phyloP scores from a whole-genome alignment of 148 eudicot species.

The Nyssa sinensis region DNA sequence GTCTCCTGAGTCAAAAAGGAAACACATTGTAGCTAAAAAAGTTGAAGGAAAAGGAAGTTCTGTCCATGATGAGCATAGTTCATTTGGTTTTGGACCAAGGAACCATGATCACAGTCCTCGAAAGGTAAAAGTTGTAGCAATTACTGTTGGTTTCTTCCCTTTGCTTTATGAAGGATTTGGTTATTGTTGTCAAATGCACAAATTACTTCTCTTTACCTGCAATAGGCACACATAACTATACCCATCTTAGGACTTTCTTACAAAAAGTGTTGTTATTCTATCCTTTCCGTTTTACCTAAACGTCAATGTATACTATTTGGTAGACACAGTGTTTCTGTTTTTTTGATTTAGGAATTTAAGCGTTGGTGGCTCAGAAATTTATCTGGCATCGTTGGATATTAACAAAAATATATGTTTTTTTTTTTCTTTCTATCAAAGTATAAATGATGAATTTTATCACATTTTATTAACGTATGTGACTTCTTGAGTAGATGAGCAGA shows the following conservation, averaged over 20 bases:
- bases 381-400: not conserved
- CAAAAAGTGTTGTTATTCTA: not conserved
- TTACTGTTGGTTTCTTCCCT: not conserved
- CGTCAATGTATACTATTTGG: not conserved
- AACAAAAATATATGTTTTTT: too few relatives aligned
- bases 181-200: not conserved
- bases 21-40: conserved; percentile 36
- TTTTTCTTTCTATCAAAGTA: too few relatives aligned
- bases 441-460: too few relatives aligned
- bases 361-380: too few relatives aligned
- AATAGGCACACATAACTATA: too few relatives aligned
- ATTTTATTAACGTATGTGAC: too few relatives aligned
- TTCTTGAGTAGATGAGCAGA: too few relatives aligned
- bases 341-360: too few relatives aligned
- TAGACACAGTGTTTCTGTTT: not conserved
- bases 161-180: too few relatives aligned
- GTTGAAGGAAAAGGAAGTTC: conserved; percentile 53
- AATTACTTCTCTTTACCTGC: not conserved
- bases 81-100: conserved; percentile 61
- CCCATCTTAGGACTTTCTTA: too few relatives aligned
- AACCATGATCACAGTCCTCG: conserved; percentile 43
- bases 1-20: conserved; percentile 41
- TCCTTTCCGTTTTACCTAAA: not conserved
- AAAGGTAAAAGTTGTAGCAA: conserved; percentile 47
- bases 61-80: conserved; percentile 42